Evolutionary conservation across 2,329 filamentous ascomycete species (phyloP).

Genomic region (Aspergillus fumigatus): DNA sequence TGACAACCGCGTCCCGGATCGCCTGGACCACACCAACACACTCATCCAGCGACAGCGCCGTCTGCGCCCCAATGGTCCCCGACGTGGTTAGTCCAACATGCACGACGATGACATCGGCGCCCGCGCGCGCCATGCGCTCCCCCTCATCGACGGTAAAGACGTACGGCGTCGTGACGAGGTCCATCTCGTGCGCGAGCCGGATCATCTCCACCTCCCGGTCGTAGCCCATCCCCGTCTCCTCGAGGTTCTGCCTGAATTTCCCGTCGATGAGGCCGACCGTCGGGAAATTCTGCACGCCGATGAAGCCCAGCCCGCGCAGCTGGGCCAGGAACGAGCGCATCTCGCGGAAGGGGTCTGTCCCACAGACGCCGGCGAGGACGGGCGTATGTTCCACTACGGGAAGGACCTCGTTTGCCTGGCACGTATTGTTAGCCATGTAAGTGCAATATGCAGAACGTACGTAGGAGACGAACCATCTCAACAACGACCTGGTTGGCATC

Average conservation of each 20-base stretch:
- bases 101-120: conserved; percentile 63
- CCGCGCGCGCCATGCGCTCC: conserved; percentile 57
- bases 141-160: conserved; percentile 62
- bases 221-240: conserved; percentile 69
- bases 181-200: conserved; percentile 53
- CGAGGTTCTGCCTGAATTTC: conserved; percentile 61
- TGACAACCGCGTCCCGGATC: conserved; percentile 57
- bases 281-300: conserved; percentile 69
- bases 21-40: conserved; percentile 58
- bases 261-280: conserved; percentile 69
- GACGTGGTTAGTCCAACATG: conserved; percentile 65
- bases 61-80: conserved; percentile 61
- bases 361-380: conserved; percentile 67
- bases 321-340: conserved; percentile 58
- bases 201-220: conserved; percentile 64
- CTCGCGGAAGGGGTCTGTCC: conserved; percentile 63
- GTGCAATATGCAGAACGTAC: not conserved
- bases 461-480: conserved; percentile 52
- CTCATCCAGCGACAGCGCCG: conserved; percentile 60
- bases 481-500: conserved; percentile 67
- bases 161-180: conserved; percentile 64
- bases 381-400: conserved; percentile 60
- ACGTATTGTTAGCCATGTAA: not conserved
- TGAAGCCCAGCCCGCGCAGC: conserved; percentile 60
- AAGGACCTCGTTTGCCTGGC: conserved; percentile 60